Conservation (phyloP, 306 rosid genomes). For the Urtica urens region DNA sequence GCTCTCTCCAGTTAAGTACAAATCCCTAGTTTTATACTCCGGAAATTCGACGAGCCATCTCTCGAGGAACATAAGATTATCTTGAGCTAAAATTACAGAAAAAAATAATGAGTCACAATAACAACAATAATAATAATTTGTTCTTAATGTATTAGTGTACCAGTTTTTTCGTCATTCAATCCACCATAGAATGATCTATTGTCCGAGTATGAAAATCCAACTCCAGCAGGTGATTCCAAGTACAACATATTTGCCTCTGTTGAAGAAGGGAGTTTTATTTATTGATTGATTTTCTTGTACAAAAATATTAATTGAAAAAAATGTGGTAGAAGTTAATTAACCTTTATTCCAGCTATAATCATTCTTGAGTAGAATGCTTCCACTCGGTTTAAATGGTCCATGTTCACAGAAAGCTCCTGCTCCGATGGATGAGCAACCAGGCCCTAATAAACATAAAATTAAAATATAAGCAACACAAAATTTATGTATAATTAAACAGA, state of each 20-base stretch:
- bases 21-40: slow-evolving; percentile 35
- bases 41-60: slow-evolving; percentile 47
- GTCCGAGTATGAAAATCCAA: slow-evolving; percentile 69
- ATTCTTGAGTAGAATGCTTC: slow-evolving; percentile 34
- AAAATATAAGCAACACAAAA: not conserved
- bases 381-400: slow-evolving; percentile 60
- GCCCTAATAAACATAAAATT: slow-evolving; percentile 27
- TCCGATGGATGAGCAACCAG: slow-evolving; percentile 79
- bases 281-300: not conserved
- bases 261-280: not conserved
- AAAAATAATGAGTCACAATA: not conserved
- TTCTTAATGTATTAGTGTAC: slow-evolving; percentile 15
- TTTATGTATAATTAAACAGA: not conserved
- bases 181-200: slow-evolving; percentile 38
- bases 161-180: slow-evolving; percentile 42
- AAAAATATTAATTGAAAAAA: not conserved
- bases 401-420: slow-evolving; percentile 63
- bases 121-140: not conserved
- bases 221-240: slow-evolving; percentile 70
- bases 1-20: slow-evolving; percentile 66
- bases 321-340: not conserved
- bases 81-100: slow-evolving; percentile 30
- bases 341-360: slow-evolving; percentile 62
- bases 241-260: slow-evolving; percentile 58
- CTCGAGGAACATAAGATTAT: slow-evolving; percentile 50